Conservation (phyloP, 805 yeast genomes). For the Candida succiphila region DNA sequence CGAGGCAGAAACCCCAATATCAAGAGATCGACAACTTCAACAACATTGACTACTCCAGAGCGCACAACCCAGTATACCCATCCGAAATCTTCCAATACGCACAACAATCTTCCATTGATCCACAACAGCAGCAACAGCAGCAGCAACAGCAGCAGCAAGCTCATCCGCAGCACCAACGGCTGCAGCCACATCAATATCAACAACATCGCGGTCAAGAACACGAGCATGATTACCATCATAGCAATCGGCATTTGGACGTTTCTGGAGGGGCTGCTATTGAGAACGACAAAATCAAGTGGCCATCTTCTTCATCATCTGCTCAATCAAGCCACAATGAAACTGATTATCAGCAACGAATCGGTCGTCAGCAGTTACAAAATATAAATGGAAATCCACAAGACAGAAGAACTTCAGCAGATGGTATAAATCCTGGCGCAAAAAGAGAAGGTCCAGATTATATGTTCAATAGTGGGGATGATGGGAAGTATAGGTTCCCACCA, state of each 20-base stretch:
- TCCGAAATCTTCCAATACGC: slow-evolving; percentile 15
- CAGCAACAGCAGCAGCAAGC: slow-evolving; percentile 8
- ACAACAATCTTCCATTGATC: background rate
- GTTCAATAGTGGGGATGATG: slow-evolving; percentile 35
- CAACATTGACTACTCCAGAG: slow-evolving; percentile 13
- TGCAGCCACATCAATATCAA: slow-evolving; percentile 2
- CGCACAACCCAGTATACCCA: slow-evolving; percentile 6
- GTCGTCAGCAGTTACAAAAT: background rate
- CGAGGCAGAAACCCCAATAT: slow-evolving; percentile 20
- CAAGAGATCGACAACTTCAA: slow-evolving; percentile 27
- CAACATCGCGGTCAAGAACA: background rate
- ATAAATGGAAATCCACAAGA: background rate
- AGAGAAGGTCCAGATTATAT: slow-evolving; percentile 29
- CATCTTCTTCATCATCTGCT: background rate
- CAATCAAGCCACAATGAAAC: background rate
- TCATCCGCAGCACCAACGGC: slow-evolving; percentile 1
- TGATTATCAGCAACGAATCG: background rate
- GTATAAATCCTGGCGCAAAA: too few species aligned
- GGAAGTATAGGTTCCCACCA: slow-evolving; percentile 46
- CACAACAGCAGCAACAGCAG: background rate
- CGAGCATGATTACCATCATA: background rate
- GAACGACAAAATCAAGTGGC: background rate
- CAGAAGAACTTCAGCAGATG: background rate
- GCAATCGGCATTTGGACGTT: too few species aligned
- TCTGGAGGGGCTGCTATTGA: too few species aligned